A percentile compares a stretch with the other conserved stretches of the same genome.
Conservation (phyloP, 345 rosid genomes). For the Rhodomyrtus tomentosa region DNA sequence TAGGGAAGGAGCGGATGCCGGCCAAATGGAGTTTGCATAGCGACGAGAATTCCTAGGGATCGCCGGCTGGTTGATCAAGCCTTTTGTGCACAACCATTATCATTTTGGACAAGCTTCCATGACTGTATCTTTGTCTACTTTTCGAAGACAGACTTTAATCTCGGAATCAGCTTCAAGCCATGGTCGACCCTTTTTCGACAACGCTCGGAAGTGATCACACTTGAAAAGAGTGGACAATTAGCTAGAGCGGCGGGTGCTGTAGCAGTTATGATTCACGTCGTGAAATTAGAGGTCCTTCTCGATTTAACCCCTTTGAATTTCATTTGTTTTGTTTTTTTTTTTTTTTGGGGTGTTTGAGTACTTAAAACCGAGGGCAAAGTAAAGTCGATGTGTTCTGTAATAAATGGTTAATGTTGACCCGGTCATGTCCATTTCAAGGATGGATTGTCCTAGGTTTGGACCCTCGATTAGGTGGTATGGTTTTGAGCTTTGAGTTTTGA, state of each 20-base stretch:
- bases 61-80: not conserved
- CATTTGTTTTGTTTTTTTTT: no score
- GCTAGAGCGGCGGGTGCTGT: no score
- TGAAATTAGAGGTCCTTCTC: not conserved
- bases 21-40: not conserved
- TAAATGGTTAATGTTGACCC: not conserved
- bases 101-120: not conserved
- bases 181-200: not conserved
- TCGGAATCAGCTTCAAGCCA: not conserved
- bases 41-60: not conserved
- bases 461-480: not conserved
- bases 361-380: not conserved
- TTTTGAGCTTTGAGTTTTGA: not conserved
- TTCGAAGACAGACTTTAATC: not conserved
- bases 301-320: not conserved
- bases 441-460: no score
- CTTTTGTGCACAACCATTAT: not conserved
- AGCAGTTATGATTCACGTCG: not conserved
- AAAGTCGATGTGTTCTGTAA: not conserved
- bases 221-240: no score
- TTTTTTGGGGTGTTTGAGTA: no score
- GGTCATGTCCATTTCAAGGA: not conserved
- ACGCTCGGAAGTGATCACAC: not conserved
- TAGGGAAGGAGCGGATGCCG: not conserved
- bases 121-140: not conserved